Conservation (phyloP, 257 asterid species). For the Cordia subcordata region DNA sequence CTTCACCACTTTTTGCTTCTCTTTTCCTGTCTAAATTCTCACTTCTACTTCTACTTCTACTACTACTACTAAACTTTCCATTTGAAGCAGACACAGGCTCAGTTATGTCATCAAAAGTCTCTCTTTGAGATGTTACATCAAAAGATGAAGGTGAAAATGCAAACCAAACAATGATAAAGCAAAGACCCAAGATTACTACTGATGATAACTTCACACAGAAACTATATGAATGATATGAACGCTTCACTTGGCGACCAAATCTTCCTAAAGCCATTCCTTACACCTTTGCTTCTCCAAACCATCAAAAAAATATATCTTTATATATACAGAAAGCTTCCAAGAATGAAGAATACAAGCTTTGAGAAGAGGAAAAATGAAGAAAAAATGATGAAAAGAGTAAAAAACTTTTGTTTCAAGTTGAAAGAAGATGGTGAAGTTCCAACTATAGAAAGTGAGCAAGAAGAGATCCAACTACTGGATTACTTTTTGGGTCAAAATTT, state of each 20-base stretch:
- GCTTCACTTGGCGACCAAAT: constrained; percentile 82
- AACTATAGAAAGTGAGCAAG: constrained; percentile 26
- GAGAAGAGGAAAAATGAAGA: too few species aligned
- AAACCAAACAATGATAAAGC: constrained; percentile 84
- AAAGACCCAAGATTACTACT: constrained; percentile 68
- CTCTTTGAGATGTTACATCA: constrained; percentile 72
- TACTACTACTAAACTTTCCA: constrained; percentile 22
- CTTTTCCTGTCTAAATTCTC: constrained; percentile 23
- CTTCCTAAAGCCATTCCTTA: constrained; percentile 58
- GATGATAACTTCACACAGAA: constrained; percentile 64
- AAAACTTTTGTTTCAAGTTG: constrained; percentile 9
- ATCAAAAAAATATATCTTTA: not conserved
- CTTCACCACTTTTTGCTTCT: constrained; percentile 34
- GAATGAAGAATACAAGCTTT: constrained; percentile 1
- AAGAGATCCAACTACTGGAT: constrained; percentile 42
- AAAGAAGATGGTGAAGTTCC: constrained; percentile 22
- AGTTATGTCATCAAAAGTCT: constrained; percentile 77
- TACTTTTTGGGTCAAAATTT: too few species aligned
- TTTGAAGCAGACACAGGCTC: constrained; percentile 58
- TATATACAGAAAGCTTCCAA: not conserved
- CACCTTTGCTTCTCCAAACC: constrained; percentile 21
- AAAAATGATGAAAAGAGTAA: not conserved
- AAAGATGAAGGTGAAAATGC: constrained; percentile 51
- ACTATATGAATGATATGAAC: constrained; percentile 74
- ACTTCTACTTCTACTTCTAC: not conserved